phyloP scores from a whole-genome alignment of 2,329 filamentous ascomycete species.

The Penicillium oxalicum region DNA sequence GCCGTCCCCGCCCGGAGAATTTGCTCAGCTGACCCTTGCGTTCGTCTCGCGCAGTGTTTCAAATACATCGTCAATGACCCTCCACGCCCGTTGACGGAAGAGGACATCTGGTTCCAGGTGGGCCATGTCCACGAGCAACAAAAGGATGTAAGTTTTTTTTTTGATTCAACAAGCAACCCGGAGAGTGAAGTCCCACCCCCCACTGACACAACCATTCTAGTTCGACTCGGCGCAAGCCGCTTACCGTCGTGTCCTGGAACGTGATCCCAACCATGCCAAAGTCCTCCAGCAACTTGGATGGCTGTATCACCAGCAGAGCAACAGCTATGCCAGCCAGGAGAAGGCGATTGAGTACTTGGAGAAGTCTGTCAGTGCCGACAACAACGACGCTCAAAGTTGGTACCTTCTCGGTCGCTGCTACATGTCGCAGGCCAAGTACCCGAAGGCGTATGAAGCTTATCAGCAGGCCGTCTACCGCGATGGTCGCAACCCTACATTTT shows the following conservation, averaged over 20 bases:
- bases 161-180: too few species aligned
- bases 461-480: conserved; percentile 98
- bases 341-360: conserved; percentile 95
- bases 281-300: conserved; percentile 96
- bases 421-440: conserved; percentile 99
- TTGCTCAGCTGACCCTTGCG: conserved; percentile 9
- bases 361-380: conserved; percentile 90
- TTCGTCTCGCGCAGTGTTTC: conserved; percentile 65
- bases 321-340: conserved; percentile 84
- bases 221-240: conserved; percentile 90
- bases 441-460: conserved; percentile 96
- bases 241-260: conserved; percentile 86
- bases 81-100: conserved; percentile 84
- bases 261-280: conserved; percentile 94
- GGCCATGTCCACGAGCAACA: conserved; percentile 98
- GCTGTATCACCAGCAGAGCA: conserved; percentile 95
- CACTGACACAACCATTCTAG: conserved; percentile 47
- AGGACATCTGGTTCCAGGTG: conserved; percentile 99
- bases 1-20: too few species aligned
- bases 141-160: conserved; percentile 72
- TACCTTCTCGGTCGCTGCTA: conserved; percentile 96
- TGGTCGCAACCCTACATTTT: conserved; percentile 95
- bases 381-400: conserved; percentile 95
- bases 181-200: background rate
- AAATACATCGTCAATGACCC: conserved; percentile 95